Percentiles rank a stretch among this genome's conserved stretches.
phyloP scores from a whole-genome alignment of 1,284 basidiomycete species.

The Pulveroboletus sp. region DNA sequence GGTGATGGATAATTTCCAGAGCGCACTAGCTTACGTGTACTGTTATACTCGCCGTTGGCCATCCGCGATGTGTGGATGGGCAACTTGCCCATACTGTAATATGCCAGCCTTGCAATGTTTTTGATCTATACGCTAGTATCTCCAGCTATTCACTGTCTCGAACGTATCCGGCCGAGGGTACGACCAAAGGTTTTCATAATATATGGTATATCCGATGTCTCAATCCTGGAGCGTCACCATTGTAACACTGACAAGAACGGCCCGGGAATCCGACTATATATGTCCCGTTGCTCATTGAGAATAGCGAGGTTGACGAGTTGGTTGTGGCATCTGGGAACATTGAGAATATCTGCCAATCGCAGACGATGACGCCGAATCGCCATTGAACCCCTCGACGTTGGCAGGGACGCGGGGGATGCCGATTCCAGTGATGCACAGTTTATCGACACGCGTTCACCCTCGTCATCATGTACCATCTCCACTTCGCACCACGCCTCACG shows the following conservation, averaged over 20 bases:
- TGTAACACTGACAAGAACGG: background rate
- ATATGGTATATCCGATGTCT: background rate
- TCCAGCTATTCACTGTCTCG: background rate
- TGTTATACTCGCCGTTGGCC: background rate
- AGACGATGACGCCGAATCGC: background rate
- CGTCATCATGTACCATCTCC: background rate
- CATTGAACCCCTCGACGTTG: background rate
- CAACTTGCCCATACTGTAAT: background rate
- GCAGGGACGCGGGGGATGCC: background rate
- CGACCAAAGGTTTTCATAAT: background rate
- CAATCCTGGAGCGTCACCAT: background rate
- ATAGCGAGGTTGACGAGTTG: background rate
- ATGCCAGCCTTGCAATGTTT: background rate
- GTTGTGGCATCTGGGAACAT: background rate
- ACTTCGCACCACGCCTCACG: background rate
- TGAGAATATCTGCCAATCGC: background rate
- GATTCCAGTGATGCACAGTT: background rate
- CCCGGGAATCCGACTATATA: background rate
- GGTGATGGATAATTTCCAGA: too few species aligned
- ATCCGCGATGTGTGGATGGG: background rate
- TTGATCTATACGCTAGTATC: background rate
- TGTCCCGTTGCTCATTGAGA: background rate
- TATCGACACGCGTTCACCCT: background rate
- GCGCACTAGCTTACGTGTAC: constrained; percentile 4
- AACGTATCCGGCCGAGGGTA: background rate